Percentiles rank a stretch among this genome's conserved stretches.
Evolutionary conservation across 441 rosid species (phyloP).

Genomic region (Raphanus hybrid): DNA sequence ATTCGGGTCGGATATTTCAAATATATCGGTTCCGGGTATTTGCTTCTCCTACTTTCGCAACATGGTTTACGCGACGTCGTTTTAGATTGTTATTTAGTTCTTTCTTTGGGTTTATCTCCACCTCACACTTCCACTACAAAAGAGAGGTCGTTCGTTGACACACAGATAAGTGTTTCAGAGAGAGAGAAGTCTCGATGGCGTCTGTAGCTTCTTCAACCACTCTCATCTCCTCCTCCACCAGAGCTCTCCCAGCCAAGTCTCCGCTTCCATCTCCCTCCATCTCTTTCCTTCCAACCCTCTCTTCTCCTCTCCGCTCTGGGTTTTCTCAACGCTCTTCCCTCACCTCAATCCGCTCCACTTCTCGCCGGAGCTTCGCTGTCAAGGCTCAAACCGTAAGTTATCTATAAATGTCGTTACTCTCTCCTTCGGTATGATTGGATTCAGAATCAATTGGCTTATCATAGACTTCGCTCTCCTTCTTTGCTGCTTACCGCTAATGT

Average conservation of each 20-base stretch:
- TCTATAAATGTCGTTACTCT: not conserved
- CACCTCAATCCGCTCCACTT: constrained; percentile 44
- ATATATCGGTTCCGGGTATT: no score
- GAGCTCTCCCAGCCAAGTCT: constrained; percentile 43
- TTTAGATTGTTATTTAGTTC: not conserved
- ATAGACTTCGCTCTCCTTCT: not conserved
- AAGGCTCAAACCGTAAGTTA: constrained; percentile 59
- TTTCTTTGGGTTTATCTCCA: constrained; percentile 39
- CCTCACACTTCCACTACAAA: constrained; percentile 30
- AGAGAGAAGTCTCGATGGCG: constrained; percentile 55
- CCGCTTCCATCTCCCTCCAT: constrained; percentile 43
- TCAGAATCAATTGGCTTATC: not conserved
- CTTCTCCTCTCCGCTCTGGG: constrained; percentile 52
- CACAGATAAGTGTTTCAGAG: constrained; percentile 31
- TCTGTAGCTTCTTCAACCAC: constrained; percentile 64
- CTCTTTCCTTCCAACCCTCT: constrained; percentile 48
- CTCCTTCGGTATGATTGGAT: not conserved
- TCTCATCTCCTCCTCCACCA: constrained; percentile 58
- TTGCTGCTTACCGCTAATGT: not conserved
- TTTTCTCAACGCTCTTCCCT: constrained; percentile 47
- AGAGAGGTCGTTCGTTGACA: constrained; percentile 20
- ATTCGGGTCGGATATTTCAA: no score
- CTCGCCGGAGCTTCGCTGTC: constrained; percentile 58
- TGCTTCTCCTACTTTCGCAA: no score
- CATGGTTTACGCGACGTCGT: not conserved